phyloP scores from a whole-genome alignment of 768 basidiomycete species.

The Xerocomellus chrysenteron region DNA sequence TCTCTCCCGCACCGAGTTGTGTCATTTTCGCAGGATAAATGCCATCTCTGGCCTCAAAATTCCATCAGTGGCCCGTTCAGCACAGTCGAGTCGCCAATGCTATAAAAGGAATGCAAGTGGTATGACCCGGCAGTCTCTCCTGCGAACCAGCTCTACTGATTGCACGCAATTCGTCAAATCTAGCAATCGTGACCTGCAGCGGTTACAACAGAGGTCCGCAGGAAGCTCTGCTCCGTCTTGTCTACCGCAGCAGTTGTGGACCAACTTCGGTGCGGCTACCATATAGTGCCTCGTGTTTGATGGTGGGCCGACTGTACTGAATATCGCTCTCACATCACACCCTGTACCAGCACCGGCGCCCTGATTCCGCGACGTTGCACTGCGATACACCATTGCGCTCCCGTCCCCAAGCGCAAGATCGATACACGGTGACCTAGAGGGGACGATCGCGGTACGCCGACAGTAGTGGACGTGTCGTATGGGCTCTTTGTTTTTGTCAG shows the following conservation, averaged over 20 bases:
- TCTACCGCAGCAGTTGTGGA: not conserved
- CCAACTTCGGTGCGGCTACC: not conserved
- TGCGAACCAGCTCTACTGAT: not conserved
- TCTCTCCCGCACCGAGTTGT: not conserved
- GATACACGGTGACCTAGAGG: not conserved
- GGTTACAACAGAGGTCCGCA: not conserved
- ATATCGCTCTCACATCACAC: not conserved
- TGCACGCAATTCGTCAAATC: not conserved
- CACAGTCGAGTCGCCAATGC: not conserved
- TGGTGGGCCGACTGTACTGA: not conserved
- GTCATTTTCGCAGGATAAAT: not conserved
- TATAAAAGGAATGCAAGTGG: too few relatives aligned
- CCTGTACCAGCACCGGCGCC: not conserved
- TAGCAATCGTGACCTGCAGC: not conserved
- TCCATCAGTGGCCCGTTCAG: not conserved
- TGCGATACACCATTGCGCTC: not conserved
- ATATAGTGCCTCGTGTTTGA: not conserved
- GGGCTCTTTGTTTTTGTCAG: not conserved
- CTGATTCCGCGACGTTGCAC: not conserved
- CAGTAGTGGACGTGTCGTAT: not conserved
- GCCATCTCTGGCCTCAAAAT: not conserved
- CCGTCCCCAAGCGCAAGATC: not conserved
- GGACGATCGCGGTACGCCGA: not conserved
- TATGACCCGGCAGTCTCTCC: not conserved
- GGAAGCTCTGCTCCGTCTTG: not conserved